Evolutionary conservation across 192 early-diverging fungal species (phyloP), one percentile per base, ranked within the genome.

Genomic region (Backusella luteola): DNA sequence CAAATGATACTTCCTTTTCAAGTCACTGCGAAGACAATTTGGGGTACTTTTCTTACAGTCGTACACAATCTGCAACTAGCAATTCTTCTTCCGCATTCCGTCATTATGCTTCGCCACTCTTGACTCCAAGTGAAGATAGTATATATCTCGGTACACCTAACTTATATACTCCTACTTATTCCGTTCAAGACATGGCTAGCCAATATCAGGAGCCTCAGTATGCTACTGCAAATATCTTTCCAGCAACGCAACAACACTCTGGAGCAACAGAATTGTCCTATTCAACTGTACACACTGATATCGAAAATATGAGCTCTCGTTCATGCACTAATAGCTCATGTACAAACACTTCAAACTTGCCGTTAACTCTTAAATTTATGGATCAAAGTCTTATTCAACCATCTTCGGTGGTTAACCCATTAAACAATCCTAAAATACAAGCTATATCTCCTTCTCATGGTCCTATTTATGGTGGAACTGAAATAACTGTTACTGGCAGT

Each of bases 381-480:
- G 21, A 21, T 12, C 53, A 59, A 59, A 59, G 46, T 17, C 46
- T 49, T 21, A 21, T 26, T 59, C 23, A 59, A 7, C 0, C 53
- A 59, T 26, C 21, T 26, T 26, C 23, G 7, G 6, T 21, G 7
- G 21, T 53, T n/a, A 21, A 19, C 52, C 19, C 21, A 12, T 8
- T 26, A 26, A 26, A 59, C 11, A 59, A 7, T 69, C 81, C 76
- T 56, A 77, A 66, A 52, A 90, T 97, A 35, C 87, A 87, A 35
- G 81, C 92, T 49, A 75, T 98, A 75, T 91, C 93, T 69, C 96
- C 96, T 4, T 84, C 86, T 38, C 88, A 93, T 63, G 96, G 95
- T 11, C 95, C 96, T 0, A 85, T 91, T 52, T 89, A 88, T 76
- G 96, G 96, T 69, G 96, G 96, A 5, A 87, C 92, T 15, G 93